Evolutionary conservation across 2,329 filamentous ascomycete species (phyloP).

Genomic region (Stromatinia cepivora): DNA sequence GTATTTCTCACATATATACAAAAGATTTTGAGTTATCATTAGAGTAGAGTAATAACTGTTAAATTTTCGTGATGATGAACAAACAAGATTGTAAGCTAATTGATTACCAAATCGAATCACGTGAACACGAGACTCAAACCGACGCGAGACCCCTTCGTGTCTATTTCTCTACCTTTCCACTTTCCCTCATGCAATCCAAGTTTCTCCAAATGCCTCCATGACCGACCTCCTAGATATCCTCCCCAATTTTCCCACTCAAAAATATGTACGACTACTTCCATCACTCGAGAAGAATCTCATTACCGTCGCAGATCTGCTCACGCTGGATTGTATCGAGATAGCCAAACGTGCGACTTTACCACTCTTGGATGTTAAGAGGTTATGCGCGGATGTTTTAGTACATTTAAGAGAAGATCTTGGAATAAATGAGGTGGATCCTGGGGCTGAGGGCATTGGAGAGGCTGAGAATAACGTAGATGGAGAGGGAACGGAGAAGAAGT

Average conservation of each 20-base stretch:
- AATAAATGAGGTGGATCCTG: conserved; percentile 21
- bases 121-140: neutral
- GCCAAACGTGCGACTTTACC: conserved; percentile 84
- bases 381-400: conserved; percentile 66
- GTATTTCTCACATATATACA: neutral
- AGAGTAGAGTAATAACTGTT: neutral
- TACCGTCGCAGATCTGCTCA: conserved; percentile 80
- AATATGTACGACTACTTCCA: conserved; percentile 73
- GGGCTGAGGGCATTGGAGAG: conserved; percentile 10
- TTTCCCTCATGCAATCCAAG: neutral
- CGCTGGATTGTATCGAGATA: conserved; percentile 77
- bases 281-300: conserved; percentile 76
- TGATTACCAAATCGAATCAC: neutral
- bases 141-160: neutral
- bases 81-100: too few species aligned
- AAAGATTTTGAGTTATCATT: neutral
- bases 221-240: conserved; percentile 83
- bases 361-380: conserved; percentile 73
- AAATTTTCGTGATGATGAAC: neutral
- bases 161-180: neutral
- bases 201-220: conserved; percentile 54
- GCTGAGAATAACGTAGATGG: neutral
- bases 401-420: conserved; percentile 62
- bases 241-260: conserved; percentile 71
- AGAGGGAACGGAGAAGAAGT: conserved; percentile 3